Percentiles rank a stretch among this genome's conserved stretches.
Conservation (phyloP, 805 yeast species). For the Starmerella geochares region DNA sequence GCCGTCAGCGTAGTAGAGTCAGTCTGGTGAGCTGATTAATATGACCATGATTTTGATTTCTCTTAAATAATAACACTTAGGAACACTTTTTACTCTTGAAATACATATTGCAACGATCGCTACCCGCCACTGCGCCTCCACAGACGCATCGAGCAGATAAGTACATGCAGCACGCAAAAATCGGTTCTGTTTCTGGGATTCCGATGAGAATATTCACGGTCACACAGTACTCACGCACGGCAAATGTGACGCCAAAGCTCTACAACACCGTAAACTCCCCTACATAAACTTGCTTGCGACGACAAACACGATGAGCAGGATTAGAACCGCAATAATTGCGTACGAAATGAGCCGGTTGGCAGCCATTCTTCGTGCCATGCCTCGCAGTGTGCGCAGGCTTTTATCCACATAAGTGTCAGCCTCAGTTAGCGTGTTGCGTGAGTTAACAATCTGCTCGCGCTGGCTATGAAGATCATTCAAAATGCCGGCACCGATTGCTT, state of each 20-base stretch:
- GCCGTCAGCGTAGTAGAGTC: background rate
- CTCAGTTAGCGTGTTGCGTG: slow-evolving; percentile 74
- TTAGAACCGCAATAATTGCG: slow-evolving; percentile 80
- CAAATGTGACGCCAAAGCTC: background rate
- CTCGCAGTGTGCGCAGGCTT: slow-evolving; percentile 70
- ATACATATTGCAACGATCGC: too few relatives aligned
- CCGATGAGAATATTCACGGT: too few relatives aligned
- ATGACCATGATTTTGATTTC: background rate
- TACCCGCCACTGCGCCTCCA: too few relatives aligned
- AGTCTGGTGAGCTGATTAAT: background rate
- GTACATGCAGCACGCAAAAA: too few relatives aligned
- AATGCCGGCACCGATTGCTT: slow-evolving; percentile 80
- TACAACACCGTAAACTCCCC: background rate
- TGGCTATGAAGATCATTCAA: slow-evolving; percentile 82
- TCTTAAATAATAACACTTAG: too few relatives aligned
- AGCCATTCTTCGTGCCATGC: slow-evolving; percentile 86
- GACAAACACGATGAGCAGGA: slow-evolving; percentile 70
- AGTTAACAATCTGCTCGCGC: slow-evolving; percentile 79
- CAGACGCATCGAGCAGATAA: too few relatives aligned
- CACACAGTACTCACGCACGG: too few relatives aligned
- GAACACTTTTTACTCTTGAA: too few relatives aligned
- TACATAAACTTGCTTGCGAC: slow-evolving; percentile 71
- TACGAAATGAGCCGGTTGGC: slow-evolving; percentile 84
- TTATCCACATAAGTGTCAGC: slow-evolving; percentile 92
- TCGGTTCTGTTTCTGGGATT: too few relatives aligned